Percentiles rank a stretch among this genome's conserved stretches.
Evolutionary conservation across 148 eudicot species (phyloP).

Genomic region (Silene latifolia): DNA sequence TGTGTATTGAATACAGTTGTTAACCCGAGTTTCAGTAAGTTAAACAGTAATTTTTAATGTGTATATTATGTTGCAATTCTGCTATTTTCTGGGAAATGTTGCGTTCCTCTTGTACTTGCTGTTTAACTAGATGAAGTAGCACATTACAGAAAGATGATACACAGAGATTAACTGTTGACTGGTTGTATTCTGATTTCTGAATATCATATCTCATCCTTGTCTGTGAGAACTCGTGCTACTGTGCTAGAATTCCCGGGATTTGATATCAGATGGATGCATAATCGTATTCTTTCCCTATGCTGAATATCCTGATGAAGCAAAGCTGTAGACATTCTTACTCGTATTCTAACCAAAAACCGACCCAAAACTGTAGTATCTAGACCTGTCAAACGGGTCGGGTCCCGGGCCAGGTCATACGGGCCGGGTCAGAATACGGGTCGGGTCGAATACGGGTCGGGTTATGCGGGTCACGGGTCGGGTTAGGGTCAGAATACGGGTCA

Average conservation of each 20-base stretch:
- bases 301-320: no score
- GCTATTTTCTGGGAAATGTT: not conserved
- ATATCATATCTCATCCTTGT: not conserved
- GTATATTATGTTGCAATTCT: not conserved
- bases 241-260: not conserved
- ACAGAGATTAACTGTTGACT: not conserved
- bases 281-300: no score
- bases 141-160: not conserved
- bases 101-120: not conserved
- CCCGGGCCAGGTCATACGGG: no score
- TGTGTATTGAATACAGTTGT: slow-evolving; percentile 10
- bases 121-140: not conserved
- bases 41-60: not conserved
- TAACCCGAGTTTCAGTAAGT: slow-evolving; percentile 10
- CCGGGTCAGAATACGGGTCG: no score
- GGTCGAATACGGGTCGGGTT: no score
- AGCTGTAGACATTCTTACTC: no score
- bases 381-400: no score
- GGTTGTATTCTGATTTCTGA: not conserved
- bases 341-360: no score
- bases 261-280: not conserved
- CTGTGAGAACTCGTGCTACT: not conserved
- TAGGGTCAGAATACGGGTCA: no score
- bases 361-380: no score
- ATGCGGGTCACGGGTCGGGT: no score